These are phyloP conservation scores for Botryotinia convoluta DNA, from an alignment of 2,329 filamentous ascomycete genomes.

Conservation along the genomic window DNA sequence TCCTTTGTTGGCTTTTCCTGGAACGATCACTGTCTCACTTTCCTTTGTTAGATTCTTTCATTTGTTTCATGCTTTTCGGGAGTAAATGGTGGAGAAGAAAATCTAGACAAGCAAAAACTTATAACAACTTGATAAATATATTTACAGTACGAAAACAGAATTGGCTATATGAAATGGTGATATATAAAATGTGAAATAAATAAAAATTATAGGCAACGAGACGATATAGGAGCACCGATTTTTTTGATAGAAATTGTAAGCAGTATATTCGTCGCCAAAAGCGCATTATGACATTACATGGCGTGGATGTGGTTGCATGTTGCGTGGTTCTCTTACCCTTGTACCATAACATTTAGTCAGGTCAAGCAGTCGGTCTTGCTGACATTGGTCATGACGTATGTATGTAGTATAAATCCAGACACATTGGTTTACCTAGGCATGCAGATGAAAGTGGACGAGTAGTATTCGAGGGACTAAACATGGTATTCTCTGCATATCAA, in stretches of 20 bases:
- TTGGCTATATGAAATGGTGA: neutral
- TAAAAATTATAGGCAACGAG: neutral
- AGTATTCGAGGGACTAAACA: neutral
- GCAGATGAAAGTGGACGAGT: neutral
- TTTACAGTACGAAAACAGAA: neutral
- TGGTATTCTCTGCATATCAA: constrained; percentile 18
- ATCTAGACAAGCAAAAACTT: neutral
- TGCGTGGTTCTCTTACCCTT: neutral
- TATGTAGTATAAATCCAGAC: neutral
- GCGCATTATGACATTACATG: neutral
- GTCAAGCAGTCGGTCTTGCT: neutral
- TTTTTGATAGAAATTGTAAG: neutral
- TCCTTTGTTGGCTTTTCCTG: neutral
- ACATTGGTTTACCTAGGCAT: neutral
- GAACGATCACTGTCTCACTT: neutral
- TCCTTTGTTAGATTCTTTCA: neutral
- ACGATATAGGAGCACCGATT: neutral
- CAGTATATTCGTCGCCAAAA: neutral
- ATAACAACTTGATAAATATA: neutral
- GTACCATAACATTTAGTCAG: too few relatives aligned
- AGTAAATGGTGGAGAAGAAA: neutral
- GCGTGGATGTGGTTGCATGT: neutral
- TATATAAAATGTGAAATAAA: neutral
- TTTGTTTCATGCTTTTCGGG: neutral
- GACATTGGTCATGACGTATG: neutral